These are phyloP conservation scores for Pichia sp. DNA, from an alignment of 1,139 yeast genomes.

Conservation along the genomic window DNA sequence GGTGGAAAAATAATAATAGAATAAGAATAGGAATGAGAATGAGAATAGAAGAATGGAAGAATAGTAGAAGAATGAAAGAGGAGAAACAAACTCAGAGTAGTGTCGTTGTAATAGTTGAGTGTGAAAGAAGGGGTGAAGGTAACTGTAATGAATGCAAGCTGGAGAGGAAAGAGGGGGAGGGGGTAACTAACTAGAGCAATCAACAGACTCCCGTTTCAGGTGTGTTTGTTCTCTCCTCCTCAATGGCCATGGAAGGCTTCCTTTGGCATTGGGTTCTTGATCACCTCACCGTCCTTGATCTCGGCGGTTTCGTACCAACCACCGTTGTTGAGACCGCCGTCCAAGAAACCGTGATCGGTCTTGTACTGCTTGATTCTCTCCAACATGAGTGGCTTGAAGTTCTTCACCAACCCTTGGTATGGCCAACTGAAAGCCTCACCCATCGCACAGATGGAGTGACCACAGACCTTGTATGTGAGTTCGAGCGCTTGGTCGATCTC, in stretches of 20 bases:
- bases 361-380: constrained; percentile 58
- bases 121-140: not conserved
- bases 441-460: constrained; percentile 85
- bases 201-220: not conserved
- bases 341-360: constrained; percentile 31
- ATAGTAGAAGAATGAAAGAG: not conserved
- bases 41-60: not conserved
- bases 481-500: constrained; percentile 82
- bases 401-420: constrained; percentile 76
- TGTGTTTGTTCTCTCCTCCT: not conserved
- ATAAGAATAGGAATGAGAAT: not conserved
- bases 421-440: constrained; percentile 97
- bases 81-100: too few species aligned
- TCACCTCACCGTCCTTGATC: constrained; percentile 61
- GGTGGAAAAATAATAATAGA: not conserved
- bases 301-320: constrained; percentile 72
- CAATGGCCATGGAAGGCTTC: constrained; percentile 31
- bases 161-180: too few species aligned
- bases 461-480: constrained; percentile 79
- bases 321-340: constrained; percentile 54
- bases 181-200: too few species aligned
- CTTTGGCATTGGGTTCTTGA: constrained; percentile 49
- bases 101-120: not conserved
- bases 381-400: constrained; percentile 76
- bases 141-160: not conserved